Conservation (phyloP, 331 rosid genomes). For the Rosa hybrid region DNA sequence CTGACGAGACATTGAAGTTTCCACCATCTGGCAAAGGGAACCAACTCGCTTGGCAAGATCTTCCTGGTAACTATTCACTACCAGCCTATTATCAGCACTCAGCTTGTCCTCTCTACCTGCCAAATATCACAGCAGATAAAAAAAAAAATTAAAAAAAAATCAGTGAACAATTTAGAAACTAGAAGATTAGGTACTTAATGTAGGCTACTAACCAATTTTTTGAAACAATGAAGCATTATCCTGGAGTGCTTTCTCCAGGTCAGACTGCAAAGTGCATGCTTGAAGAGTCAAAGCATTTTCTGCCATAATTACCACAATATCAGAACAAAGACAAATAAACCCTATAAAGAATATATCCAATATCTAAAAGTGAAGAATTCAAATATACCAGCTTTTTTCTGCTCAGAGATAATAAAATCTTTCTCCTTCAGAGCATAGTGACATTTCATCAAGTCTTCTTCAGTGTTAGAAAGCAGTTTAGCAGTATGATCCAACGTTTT, state of each 20-base stretch:
- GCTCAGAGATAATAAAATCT: conserved; percentile 76
- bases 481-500: conserved; percentile 62
- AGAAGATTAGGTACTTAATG: conserved; percentile 5
- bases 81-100: conserved; percentile 64
- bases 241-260: conserved; percentile 74
- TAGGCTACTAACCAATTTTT: conserved; percentile 62
- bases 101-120: conserved; percentile 86
- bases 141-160: background rate
- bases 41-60: conserved; percentile 72
- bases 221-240: conserved; percentile 64
- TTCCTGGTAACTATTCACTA: conserved; percentile 65
- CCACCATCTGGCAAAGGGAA: conserved; percentile 67
- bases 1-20: conserved; percentile 64
- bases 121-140: conserved; percentile 2
- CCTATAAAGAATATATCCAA: background rate
- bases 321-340: background rate
- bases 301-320: conserved; percentile 37
- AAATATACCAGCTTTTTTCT: conserved; percentile 76
- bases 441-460: conserved; percentile 75
- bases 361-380: background rate
- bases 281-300: conserved; percentile 84
- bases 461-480: conserved; percentile 53
- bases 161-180: background rate
- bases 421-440: conserved; percentile 63
- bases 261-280: conserved; percentile 69